Conservation (phyloP, 2,329 filamentous ascomycete genomes). For the Botrytis hyacinthi region DNA sequence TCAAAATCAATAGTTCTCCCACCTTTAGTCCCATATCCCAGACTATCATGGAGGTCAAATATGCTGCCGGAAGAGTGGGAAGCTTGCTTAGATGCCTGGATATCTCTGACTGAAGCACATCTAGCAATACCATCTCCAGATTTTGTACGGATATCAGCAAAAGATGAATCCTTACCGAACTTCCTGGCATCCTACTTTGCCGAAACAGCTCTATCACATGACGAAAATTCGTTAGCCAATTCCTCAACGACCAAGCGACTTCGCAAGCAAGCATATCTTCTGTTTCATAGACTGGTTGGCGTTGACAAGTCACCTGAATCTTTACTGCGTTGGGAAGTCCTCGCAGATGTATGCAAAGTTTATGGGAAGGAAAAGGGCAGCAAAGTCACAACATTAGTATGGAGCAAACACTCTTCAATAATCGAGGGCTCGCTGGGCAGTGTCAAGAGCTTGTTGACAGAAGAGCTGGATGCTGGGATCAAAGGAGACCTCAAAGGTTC, state of each 20-base stretch:
- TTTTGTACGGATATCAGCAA: slow-evolving; percentile 51
- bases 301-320: slow-evolving; percentile 43
- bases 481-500: slow-evolving; percentile 54
- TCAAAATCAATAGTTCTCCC: slow-evolving; percentile 50
- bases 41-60: slow-evolving; percentile 61
- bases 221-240: slow-evolving; percentile 15
- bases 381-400: slow-evolving; percentile 51
- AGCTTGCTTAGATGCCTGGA: slow-evolving; percentile 73
- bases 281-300: slow-evolving; percentile 58
- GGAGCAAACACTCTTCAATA: slow-evolving; percentile 48
- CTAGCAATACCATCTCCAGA: slow-evolving; percentile 56
- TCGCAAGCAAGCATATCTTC: slow-evolving; percentile 61
- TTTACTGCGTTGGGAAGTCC: slow-evolving; percentile 63
- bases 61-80: slow-evolving; percentile 74
- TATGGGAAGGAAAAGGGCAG: slow-evolving; percentile 64
- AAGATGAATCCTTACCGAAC: slow-evolving; percentile 55
- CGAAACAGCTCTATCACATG: slow-evolving; percentile 47
- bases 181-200: slow-evolving; percentile 70
- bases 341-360: slow-evolving; percentile 64
- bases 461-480: slow-evolving; percentile 60
- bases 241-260: slow-evolving; percentile 48
- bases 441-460: slow-evolving; percentile 61
- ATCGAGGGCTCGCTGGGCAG: slow-evolving; percentile 56
- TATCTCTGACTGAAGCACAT: slow-evolving; percentile 63
- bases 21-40: slow-evolving; percentile 74